Evolutionary conservation across 1,284 basidiomycete species (phyloP), one percentile per base, ranked within the genome.

Genomic region (Peniophora sp.): DNA sequence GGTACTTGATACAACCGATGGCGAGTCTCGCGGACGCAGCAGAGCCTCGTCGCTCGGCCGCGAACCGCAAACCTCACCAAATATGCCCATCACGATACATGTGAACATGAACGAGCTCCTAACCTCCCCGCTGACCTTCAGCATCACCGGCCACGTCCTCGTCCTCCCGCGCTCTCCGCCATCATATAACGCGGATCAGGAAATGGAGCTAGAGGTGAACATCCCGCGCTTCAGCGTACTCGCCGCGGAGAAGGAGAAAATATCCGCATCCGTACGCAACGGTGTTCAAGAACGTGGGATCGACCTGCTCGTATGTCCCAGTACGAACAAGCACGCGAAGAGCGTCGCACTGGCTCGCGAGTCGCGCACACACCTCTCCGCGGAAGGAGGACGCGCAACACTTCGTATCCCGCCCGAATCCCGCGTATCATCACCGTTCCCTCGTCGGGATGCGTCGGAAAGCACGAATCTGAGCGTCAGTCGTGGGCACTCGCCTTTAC

Each of bases 21-120:
- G 57, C 39, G 58, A 57, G 38, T 57, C 63, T 19, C 55, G 60
- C 39, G 58, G 54, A 16, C 50, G 51, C 16, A 66, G 63, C 48
- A 53, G 65, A 32, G 53, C 65, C 19, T 63, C 65, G 2, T 69
- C 68, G 16, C 38, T 59, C 12, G 55, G 34, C 36, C 27, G 27
- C 5, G 61, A 59, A 32, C 39, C 51, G 8, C 56, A 59, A 8
- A 54, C 53, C 17, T 52, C 51, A 2, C 81, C 83, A 2, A 72
- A 71, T 16, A 66, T 70, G n/a, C 78, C 81, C 2, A 69, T 86
- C 34, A 87, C 85, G 0, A 65, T 90, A 3, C 86, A 89, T 60
- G 59, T 90, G 51, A 87, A 89, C 59, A 85, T 89, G 72, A 86
- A 86, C 59, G 84, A 89, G 43, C 68, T 89, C 14, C 67, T 79